These are phyloP conservation scores for Castanea crenata DNA, from an alignment of 306 rosid species.

Conservation along the genomic window DNA sequence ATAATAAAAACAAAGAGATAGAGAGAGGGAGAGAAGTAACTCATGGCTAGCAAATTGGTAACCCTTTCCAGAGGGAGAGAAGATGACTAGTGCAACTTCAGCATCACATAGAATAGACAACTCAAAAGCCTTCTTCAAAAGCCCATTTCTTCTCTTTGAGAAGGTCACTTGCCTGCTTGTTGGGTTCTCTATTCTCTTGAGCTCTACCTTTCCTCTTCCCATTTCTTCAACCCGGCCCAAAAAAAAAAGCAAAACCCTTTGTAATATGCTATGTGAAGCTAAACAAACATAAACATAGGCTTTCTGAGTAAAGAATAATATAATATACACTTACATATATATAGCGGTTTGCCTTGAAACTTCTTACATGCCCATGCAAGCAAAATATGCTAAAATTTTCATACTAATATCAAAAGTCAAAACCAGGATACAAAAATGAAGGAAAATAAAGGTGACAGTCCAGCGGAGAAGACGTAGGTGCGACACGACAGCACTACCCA, in stretches of 20 bases:
- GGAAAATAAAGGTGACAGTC: neutral
- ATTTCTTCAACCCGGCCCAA: slow-evolving; percentile 5
- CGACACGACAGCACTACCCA: slow-evolving; percentile 11
- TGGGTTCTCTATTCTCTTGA: slow-evolving; percentile 56
- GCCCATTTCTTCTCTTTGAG: slow-evolving; percentile 52
- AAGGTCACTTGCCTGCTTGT: slow-evolving; percentile 50
- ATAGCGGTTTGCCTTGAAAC: too few species aligned
- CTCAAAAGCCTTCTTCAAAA: slow-evolving; percentile 55
- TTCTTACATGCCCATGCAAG: neutral
- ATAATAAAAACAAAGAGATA: neutral
- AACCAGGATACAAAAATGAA: neutral
- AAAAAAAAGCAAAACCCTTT: neutral
- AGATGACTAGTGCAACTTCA: slow-evolving; percentile 45
- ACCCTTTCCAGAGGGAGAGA: slow-evolving; percentile 49
- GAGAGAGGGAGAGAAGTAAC: slow-evolving; percentile 8
- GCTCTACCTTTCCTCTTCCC: slow-evolving; percentile 59
- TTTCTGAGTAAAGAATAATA: neutral
- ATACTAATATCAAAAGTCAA: neutral
- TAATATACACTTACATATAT: too few species aligned
- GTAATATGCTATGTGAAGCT: neutral
- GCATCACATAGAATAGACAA: slow-evolving; percentile 58
- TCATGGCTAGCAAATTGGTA: slow-evolving; percentile 52
- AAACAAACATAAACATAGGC: neutral
- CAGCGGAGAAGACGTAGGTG: neutral
- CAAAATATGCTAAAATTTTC: neutral